Evolutionary conservation across 768 basidiomycete species (phyloP), one percentile per base, ranked within the genome.

Genomic region (Mycena polygramma): DNA sequence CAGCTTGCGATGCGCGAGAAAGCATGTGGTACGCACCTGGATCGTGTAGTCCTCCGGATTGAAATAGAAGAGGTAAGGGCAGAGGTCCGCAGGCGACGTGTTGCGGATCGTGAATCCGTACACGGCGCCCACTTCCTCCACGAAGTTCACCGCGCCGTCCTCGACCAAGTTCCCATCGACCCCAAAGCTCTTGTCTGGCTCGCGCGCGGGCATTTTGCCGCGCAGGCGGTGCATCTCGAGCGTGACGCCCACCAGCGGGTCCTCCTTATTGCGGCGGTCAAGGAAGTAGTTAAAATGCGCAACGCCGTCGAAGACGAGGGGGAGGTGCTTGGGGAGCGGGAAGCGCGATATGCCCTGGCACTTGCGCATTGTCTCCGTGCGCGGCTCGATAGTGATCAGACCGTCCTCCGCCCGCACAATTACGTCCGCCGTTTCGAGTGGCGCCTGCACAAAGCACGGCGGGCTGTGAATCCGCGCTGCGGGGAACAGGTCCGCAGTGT

Each of bases 51-150:
- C 24, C 20, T 20, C 46, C 20, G 61, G 61, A 26, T 69, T 60
- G 35, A 69, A 69, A 45, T 62, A 69, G 54, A 69, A 65, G 39
- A 65, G 51, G 24, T 66, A 58, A 35, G 63, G 48, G 36, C 17
- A 64, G 11, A 70, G 24, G 30, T 62, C 60, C 41, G 30, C 52
- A 43, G 24, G 5, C 54, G 9, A 35, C 36, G 24, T 26, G 61
- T 63, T 69, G 17, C 62, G n/a, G 24, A 69, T 36, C 46, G 60
- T 69, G 57, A 63, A 69, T 19, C 61, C 68, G 68, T 69, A 69
- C 37, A 24, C 41, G 5, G 46, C 59, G 45, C 19, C 37, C 6
- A 6, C 35, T 8, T 52, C 24, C 36, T 55, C 45, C 7, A 24
- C 7, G 26, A 58, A 51, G 4, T n/a, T 17, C 11, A 48, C 62